Evolutionary conservation across 345 rosid genomes (phyloP).

Genomic region (Pistacia integerrima): DNA sequence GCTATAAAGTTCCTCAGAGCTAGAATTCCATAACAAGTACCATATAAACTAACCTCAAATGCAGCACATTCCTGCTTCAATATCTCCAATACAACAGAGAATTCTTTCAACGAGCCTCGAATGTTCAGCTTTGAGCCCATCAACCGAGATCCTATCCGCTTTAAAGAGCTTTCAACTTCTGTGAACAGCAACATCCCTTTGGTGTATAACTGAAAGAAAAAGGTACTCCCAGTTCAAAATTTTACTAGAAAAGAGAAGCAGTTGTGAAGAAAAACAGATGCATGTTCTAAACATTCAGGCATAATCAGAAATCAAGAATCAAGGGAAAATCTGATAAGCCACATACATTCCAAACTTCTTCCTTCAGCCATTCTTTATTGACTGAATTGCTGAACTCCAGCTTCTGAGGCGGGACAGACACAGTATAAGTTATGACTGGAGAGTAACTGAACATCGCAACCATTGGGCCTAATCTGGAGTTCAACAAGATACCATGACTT

Average conservation of each 20-base stretch:
- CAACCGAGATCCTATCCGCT: slow-evolving; percentile 47
- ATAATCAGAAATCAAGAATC: slow-evolving; percentile 10
- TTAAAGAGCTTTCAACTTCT: slow-evolving; percentile 56
- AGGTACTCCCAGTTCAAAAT: slow-evolving; percentile 8
- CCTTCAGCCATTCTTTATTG: slow-evolving; percentile 51
- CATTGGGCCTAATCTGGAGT: slow-evolving; percentile 78
- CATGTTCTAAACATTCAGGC: slow-evolving; percentile 17
- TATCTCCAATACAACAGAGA: slow-evolving; percentile 65
- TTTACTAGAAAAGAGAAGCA: not conserved
- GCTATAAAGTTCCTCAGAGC: not conserved
- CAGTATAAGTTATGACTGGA: slow-evolving; percentile 61
- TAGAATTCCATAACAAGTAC: not conserved
- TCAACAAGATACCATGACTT: slow-evolving; percentile 9
- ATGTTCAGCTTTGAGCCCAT: slow-evolving; percentile 47
- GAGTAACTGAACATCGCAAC: slow-evolving; percentile 90
- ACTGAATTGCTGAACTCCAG: slow-evolving; percentile 61
- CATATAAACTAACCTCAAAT: slow-evolving; percentile 64
- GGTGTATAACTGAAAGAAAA: slow-evolving; percentile 48
- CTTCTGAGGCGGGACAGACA: slow-evolving; percentile 73
- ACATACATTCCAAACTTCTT: slow-evolving; percentile 64
- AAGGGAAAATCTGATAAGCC: slow-evolving; percentile 10
- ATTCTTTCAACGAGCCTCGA: slow-evolving; percentile 42
- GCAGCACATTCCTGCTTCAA: slow-evolving; percentile 54
- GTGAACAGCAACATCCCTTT: slow-evolving; percentile 63
- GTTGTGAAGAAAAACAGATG: not conserved